A percentile compares a stretch with the other conserved stretches of the same genome.
Evolutionary conservation across 805 yeast species (phyloP).

Genomic region (Saccharomycopsis fodiens): DNA sequence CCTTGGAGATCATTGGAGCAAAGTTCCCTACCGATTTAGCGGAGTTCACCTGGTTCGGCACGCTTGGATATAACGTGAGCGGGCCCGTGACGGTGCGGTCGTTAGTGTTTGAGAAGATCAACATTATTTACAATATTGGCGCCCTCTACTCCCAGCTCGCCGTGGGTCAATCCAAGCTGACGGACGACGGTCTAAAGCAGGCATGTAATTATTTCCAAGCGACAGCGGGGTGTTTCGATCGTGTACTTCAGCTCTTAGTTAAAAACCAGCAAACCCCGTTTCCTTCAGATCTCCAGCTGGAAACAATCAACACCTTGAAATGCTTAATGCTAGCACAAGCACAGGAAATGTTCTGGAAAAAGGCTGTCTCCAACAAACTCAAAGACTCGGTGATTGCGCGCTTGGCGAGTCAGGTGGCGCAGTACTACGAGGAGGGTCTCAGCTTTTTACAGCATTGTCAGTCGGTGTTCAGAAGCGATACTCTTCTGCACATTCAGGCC

Average conservation of each 20-base stretch:
- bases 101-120: constrained; percentile 50
- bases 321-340: constrained; percentile 70
- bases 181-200: constrained; percentile 49
- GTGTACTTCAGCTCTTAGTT: constrained; percentile 24
- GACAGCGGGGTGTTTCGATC: constrained; percentile 61
- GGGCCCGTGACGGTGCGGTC: constrained; percentile 43
- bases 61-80: constrained; percentile 29
- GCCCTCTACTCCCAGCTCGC: constrained; percentile 56
- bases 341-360: constrained; percentile 80
- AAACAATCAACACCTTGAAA: constrained; percentile 44
- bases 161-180: constrained; percentile 33
- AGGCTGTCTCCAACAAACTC: constrained; percentile 43
- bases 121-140: constrained; percentile 63
- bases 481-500: constrained; percentile 53
- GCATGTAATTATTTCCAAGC: constrained; percentile 60
- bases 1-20: constrained; percentile 34
- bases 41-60: constrained; percentile 57
- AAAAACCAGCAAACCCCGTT: constrained; percentile 17
- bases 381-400: constrained; percentile 58
- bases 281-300: constrained; percentile 40
- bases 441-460: constrained; percentile 39
- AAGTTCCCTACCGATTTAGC: constrained; percentile 61
- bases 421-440: constrained; percentile 43
- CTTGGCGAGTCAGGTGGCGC: constrained; percentile 55
- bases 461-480: constrained; percentile 44